These are phyloP conservation scores for Rhizopogon vesiculosus DNA, from an alignment of 768 basidiomycete species.

Conservation along the genomic window DNA sequence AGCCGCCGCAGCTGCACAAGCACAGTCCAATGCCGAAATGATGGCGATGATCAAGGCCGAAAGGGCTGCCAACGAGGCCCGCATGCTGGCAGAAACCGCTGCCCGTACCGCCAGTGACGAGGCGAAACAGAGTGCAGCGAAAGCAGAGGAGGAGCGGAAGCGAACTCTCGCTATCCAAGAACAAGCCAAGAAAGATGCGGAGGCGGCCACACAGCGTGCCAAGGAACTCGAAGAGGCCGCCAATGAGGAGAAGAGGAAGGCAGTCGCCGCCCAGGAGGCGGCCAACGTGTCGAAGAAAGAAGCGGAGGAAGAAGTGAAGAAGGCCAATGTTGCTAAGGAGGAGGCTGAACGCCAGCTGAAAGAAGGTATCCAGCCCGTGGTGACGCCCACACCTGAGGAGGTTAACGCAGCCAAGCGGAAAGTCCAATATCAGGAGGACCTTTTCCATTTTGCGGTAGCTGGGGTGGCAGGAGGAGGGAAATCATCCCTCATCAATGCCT, in stretches of 20 bases:
- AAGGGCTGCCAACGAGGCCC: constrained; percentile 2
- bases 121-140: neutral
- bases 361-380: constrained; percentile 22
- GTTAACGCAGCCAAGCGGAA: constrained; percentile 9
- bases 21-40: neutral
- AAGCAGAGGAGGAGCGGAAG: constrained; percentile 8
- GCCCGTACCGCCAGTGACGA: constrained; percentile 4
- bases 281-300: constrained; percentile 6
- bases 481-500: constrained; percentile 31
- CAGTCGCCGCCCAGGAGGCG: constrained; percentile 10
- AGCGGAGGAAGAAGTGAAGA: constrained; percentile 11
- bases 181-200: constrained; percentile 1
- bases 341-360: constrained; percentile 16
- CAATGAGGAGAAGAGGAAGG: constrained; percentile 15
- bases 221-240: constrained; percentile 7
- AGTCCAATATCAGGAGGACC: constrained; percentile 18
- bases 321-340: constrained; percentile 3
- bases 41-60: neutral
- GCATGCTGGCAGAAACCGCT: constrained; percentile 1
- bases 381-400: constrained; percentile 17
- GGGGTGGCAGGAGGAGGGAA: constrained; percentile 32
- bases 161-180: constrained; percentile 2
- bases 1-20: neutral
- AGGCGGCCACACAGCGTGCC: constrained; percentile 6
- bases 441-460: constrained; percentile 29